Evolutionary conservation across 805 yeast genomes (phyloP).

Genomic region (Kodamaea sagamina): DNA sequence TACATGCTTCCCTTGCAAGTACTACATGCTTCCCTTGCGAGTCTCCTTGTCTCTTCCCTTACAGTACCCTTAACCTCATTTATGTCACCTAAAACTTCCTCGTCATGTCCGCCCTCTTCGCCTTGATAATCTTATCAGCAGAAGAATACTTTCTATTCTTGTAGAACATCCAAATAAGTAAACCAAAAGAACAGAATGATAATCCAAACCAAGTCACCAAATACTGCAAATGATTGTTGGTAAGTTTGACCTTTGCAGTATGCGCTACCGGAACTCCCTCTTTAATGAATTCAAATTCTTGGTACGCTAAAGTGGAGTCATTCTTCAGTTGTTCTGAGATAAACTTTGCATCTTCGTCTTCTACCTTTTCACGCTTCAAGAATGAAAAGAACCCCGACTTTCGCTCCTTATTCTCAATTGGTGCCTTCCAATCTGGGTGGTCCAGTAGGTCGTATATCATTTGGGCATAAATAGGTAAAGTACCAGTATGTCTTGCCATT

Average conservation of each 20-base stretch:
- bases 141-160: slow-evolving; percentile 32
- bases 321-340: slow-evolving; percentile 21
- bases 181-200: slow-evolving; percentile 67
- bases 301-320: slow-evolving; percentile 41
- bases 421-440: slow-evolving; percentile 51
- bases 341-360: slow-evolving; percentile 20
- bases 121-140: slow-evolving; percentile 43
- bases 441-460: slow-evolving; percentile 68
- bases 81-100: slow-evolving; percentile 12
- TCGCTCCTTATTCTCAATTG: slow-evolving; percentile 12
- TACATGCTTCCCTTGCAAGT: too few species aligned
- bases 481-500: slow-evolving; percentile 68
- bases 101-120: slow-evolving; percentile 41
- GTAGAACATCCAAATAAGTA: slow-evolving; percentile 47
- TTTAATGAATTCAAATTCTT: slow-evolving; percentile 56
- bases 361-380: slow-evolving; percentile 6
- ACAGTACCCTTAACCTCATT: too few species aligned
- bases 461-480: slow-evolving; percentile 76
- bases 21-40: too few species aligned
- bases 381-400: slow-evolving; percentile 16
- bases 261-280: slow-evolving; percentile 93
- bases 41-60: too few species aligned
- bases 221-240: slow-evolving; percentile 90
- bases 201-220: slow-evolving; percentile 94
- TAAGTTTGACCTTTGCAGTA: slow-evolving; percentile 73